Evolutionary conservation across 2,329 filamentous ascomycete genomes (phyloP).

Genomic region (Microascus cirrosus): DNA sequence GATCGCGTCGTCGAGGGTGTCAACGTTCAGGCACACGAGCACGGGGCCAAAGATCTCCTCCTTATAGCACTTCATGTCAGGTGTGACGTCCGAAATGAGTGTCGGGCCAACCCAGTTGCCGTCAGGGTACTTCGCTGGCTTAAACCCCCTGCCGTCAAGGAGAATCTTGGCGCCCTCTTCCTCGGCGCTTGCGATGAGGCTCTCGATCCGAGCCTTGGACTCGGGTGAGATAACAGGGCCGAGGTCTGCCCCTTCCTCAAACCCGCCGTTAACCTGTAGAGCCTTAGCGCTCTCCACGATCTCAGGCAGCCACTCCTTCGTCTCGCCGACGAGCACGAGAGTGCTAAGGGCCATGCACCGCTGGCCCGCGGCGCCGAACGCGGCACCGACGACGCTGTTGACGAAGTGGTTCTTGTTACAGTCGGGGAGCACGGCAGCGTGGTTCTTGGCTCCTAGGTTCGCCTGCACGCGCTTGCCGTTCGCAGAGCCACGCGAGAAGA

Average conservation of each 20-base stretch:
- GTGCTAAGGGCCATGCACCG: slow-evolving; percentile 81
- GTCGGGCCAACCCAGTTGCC: slow-evolving; percentile 69
- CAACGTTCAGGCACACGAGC: slow-evolving; percentile 68
- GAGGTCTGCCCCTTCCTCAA: slow-evolving; percentile 68
- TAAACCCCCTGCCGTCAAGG: slow-evolving; percentile 68
- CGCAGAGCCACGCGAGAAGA: slow-evolving; percentile 65
- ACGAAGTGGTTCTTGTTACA: slow-evolving; percentile 85
- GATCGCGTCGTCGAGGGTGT: slow-evolving; percentile 69
- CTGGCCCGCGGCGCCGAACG: slow-evolving; percentile 77
- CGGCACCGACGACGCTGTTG: slow-evolving; percentile 73
- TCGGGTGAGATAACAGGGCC: slow-evolving; percentile 74
- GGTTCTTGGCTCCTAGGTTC: slow-evolving; percentile 82
- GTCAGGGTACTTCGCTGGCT: slow-evolving; percentile 67
- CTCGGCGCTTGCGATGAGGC: slow-evolving; percentile 64
- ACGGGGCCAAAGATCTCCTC: slow-evolving; percentile 84
- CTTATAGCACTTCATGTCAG: slow-evolving; percentile 72
- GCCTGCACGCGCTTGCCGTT: slow-evolving; percentile 84
- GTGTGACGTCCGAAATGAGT: slow-evolving; percentile 70
- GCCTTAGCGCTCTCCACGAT: slow-evolving; percentile 64
- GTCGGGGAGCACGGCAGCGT: slow-evolving; percentile 73
- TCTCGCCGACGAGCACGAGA: slow-evolving; percentile 74
- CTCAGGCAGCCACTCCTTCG: slow-evolving; percentile 71
- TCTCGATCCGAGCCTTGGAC: slow-evolving; percentile 68
- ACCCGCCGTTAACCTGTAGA: slow-evolving; percentile 68
- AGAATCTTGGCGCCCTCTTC: slow-evolving; percentile 71